Evolutionary conservation across 2,329 filamentous ascomycete species (phyloP), one percentile per base, ranked within the genome.

Genomic region (Cladorrhinum sp.): DNA sequence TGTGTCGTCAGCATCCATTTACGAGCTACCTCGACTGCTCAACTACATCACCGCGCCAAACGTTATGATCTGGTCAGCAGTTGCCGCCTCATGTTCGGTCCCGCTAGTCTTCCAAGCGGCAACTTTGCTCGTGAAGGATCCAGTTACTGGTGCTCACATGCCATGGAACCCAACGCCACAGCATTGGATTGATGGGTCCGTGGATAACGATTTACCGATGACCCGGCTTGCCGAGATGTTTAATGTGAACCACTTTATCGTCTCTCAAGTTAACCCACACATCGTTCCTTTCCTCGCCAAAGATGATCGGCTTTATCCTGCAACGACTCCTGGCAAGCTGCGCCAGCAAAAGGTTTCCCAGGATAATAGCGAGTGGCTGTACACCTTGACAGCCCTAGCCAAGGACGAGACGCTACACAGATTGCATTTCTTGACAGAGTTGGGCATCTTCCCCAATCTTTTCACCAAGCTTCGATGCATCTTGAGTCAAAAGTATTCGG

Each of bases 231-330:
- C 92, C 0, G 92, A 96, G 71, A 93, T 97, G 89, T 96, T 97
- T 79, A 96, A 97, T 70, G 93, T 97, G 72, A 97, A 97, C 70
- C 93, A 97, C 72, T 97, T 97, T 71, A 97, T 98, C 66, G 93
- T 97, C 18, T 96, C 92, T 0, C 93, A 98, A 72, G 92, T 97
- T 55, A 98, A 98, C 69, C 93, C 93, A 0, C 93, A 98, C 68
- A 91, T 97, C 8, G 85, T 96, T 0, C 91, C 92, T 0, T 96
- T 98, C 69, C 77, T 97, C 16, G 80, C 85, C 16, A 90, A 87
- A 66, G 90, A 96, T 60, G 89, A 92, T 62, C 81, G 82, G 24
- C 73, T 83, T 1, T 75, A 76, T 6, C 76, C 79, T 4, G 69
- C 72, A 4, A 69, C 74, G 24, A 62, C 65, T 1, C 68, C 66